Conservation (phyloP, 805 yeast species). For the Nakazawaea ernobii region DNA sequence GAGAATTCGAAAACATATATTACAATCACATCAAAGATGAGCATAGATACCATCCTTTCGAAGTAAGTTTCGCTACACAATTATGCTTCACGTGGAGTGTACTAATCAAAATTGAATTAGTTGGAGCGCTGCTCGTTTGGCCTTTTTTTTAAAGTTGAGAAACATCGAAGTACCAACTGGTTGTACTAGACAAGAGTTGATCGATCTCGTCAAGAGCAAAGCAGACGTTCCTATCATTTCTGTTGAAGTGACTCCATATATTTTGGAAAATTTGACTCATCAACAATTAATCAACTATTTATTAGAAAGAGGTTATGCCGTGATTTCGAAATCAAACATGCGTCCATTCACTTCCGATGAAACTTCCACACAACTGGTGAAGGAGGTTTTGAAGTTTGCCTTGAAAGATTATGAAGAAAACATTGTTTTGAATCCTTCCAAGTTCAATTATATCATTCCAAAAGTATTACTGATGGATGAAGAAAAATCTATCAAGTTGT, state of each 20-base stretch:
- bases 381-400: background rate
- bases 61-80: no score
- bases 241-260: conserved; percentile 3
- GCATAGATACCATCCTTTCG: no score
- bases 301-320: background rate
- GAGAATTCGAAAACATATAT: no score
- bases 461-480: conserved; percentile 2
- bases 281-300: conserved; percentile 2
- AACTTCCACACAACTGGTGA: background rate
- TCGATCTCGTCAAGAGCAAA: background rate
- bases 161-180: conserved; percentile 2
- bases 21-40: no score
- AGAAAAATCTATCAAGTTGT: background rate
- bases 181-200: background rate
- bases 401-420: background rate
- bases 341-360: background rate
- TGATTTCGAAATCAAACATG: background rate
- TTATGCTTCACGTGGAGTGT: no score
- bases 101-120: background rate
- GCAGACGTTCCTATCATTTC: background rate
- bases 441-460: background rate
- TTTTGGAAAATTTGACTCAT: conserved; percentile 7
- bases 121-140: conserved; percentile 1
- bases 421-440: background rate
- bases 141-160: background rate